Evolutionary conservation across 2,329 filamentous ascomycete species (phyloP).

Genomic region (Leptographium procerum): DNA sequence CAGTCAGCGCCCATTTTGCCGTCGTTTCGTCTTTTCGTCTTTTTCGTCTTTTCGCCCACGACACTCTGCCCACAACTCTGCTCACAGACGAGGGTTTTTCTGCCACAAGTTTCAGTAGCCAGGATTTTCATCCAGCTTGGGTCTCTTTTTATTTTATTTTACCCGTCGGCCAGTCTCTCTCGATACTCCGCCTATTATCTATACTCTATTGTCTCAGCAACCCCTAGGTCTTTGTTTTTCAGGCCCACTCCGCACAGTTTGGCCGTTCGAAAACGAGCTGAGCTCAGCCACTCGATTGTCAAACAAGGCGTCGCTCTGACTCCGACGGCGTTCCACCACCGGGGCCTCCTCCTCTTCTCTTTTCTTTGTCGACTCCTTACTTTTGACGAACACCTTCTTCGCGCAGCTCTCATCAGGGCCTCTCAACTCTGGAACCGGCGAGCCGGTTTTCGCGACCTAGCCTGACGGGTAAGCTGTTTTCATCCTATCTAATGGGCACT

Average conservation of each 20-base stretch:
- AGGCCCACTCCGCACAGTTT: not conserved
- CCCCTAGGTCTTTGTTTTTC: not conserved
- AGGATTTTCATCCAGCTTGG: not conserved
- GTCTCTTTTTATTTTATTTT: not conserved
- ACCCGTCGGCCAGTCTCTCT: not conserved
- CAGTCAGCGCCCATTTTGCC: too few relatives aligned
- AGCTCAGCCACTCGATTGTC: conserved; percentile 10
- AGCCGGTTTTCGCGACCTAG: conserved; percentile 1
- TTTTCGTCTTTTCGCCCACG: too few relatives aligned
- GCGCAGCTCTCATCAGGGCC: not conserved
- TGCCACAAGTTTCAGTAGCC: not conserved
- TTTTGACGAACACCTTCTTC: not conserved
- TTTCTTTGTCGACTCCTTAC: not conserved
- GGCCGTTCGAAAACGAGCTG: not conserved
- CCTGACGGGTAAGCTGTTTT: conserved; percentile 4
- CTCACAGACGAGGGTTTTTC: not conserved
- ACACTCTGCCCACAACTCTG: not conserved
- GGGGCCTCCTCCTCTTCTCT: not conserved
- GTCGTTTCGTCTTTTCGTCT: too few relatives aligned
- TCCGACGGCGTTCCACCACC: conserved; percentile 4
- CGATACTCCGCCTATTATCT: not conserved
- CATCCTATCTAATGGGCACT: too few relatives aligned
- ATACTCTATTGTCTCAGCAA: too few relatives aligned
- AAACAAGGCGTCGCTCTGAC: conserved; percentile 3
- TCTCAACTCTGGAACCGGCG: conserved; percentile 1